A percentile compares a stretch with the other conserved stretches of the same genome.
These are phyloP conservation scores for Trichoderma gamsii DNA, from an alignment of 495 filamentous ascomycete species.

Conservation along the genomic window DNA sequence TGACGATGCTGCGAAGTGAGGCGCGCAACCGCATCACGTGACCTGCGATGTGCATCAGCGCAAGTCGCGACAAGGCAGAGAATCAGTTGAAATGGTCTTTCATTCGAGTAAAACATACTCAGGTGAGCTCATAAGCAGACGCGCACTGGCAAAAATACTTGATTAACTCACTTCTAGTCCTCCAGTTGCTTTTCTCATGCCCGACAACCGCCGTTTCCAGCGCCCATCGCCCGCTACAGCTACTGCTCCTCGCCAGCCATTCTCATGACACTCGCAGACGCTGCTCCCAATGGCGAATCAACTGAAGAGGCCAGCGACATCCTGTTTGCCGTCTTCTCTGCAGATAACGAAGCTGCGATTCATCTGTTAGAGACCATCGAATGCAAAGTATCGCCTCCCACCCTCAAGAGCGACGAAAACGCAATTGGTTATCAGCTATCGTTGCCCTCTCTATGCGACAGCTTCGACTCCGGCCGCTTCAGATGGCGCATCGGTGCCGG, in stretches of 20 bases:
- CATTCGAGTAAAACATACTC: too few relatives aligned
- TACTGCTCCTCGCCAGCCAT: not conserved
- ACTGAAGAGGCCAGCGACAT: not conserved
- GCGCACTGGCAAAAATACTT: too few relatives aligned
- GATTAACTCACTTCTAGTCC: too few relatives aligned
- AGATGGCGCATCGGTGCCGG: constrained; percentile 3
- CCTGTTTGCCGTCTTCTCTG: not conserved
- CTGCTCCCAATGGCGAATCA: not conserved
- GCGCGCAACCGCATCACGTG: too few relatives aligned
- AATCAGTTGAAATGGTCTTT: too few relatives aligned
- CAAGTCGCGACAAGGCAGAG: too few relatives aligned
- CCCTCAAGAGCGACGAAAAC: constrained; percentile 4
- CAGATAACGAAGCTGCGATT: not conserved
- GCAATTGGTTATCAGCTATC: constrained; percentile 1
- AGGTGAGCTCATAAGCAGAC: too few relatives aligned
- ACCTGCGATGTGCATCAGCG: too few relatives aligned
- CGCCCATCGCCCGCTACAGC: too few relatives aligned
- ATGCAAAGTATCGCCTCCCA: not conserved
- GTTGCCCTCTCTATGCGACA: not conserved
- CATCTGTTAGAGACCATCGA: not conserved
- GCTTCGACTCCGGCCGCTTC: not conserved
- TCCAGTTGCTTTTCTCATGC: too few relatives aligned
- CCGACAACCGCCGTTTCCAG: too few relatives aligned
- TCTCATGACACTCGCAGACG: not conserved
- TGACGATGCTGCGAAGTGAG: not conserved